These are phyloP conservation scores for Cinnamomum micranthum DNA, from an alignment of 164 flowering plant genomes.

Conservation along the genomic window DNA sequence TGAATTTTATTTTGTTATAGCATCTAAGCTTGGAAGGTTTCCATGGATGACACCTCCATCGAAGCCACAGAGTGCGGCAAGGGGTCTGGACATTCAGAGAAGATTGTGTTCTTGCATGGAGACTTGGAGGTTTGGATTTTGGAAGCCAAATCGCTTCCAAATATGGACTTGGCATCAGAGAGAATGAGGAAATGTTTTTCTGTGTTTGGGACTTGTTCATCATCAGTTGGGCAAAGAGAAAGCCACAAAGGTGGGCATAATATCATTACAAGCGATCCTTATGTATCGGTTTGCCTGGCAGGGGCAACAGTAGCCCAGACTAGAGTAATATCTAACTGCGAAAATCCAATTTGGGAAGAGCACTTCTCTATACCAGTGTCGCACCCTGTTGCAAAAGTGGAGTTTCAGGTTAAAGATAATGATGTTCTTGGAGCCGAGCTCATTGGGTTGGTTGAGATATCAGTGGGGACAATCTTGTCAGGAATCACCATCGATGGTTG, in stretches of 20 bases:
- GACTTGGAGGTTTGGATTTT: slow-evolving; percentile 52
- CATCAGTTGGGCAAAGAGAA: slow-evolving; percentile 10
- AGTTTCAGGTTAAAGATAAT: slow-evolving; percentile 75
- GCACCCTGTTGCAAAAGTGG: slow-evolving; percentile 51
- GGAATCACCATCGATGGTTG: slow-evolving; percentile 50
- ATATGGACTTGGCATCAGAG: slow-evolving; percentile 69
- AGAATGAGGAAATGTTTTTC: slow-evolving; percentile 48
- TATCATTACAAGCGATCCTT: slow-evolving; percentile 73
- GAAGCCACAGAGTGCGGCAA: slow-evolving; percentile 10
- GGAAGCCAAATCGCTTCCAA: slow-evolving; percentile 68
- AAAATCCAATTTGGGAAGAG: slow-evolving; percentile 74
- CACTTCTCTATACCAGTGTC: slow-evolving; percentile 57
- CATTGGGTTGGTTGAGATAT: slow-evolving; percentile 54
- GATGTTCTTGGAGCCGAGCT: slow-evolving; percentile 73
- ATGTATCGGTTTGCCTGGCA: slow-evolving; percentile 64
- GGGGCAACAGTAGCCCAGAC: slow-evolving; percentile 79
- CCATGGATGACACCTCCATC: slow-evolving; percentile 19
- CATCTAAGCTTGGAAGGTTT: slow-evolving; percentile 3
- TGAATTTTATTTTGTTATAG: background rate
- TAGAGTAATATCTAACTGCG: slow-evolving; percentile 50
- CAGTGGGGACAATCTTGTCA: slow-evolving; percentile 38
- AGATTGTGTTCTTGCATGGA: slow-evolving; percentile 53
- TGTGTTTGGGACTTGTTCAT: slow-evolving; percentile 37
- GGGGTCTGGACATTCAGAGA: slow-evolving; percentile 18
- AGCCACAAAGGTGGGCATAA: slow-evolving; percentile 22